Evolutionary conservation across 73 alveolate species (phyloP).

Genomic region (Blepharisma japonicum): DNA sequence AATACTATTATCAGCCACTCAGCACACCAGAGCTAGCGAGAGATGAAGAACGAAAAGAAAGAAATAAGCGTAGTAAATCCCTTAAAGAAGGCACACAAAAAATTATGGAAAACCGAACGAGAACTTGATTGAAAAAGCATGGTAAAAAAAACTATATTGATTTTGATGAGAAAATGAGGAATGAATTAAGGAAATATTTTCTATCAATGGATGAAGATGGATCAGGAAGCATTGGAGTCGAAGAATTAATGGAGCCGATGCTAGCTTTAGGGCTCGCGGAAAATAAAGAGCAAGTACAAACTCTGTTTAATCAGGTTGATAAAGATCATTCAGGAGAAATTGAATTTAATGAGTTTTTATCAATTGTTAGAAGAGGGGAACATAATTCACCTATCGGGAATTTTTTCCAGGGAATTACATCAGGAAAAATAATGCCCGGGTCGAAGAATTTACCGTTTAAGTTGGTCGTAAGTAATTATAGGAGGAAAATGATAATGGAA

Average conservation of each 20-base stretch:
- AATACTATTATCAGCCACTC: too few relatives aligned
- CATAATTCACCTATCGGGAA: conserved; percentile 61
- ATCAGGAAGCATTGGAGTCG: conserved; percentile 80
- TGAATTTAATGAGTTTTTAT: conserved; percentile 82
- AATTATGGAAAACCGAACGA: conserved; percentile 34
- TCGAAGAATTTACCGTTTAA: conserved; percentile 51
- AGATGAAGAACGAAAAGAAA: too few relatives aligned
- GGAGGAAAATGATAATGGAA: conserved; percentile 52
- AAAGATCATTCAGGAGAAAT: conserved; percentile 84
- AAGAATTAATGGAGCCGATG: conserved; percentile 89
- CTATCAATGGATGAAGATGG: conserved; percentile 81
- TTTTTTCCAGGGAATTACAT: conserved; percentile 67
- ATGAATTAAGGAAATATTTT: conserved; percentile 68
- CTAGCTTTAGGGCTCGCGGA: conserved; percentile 94
- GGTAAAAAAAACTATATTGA: conserved; percentile 74
- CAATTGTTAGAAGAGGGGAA: conserved; percentile 76
- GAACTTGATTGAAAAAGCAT: conserved; percentile 67
- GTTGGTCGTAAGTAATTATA: conserved; percentile 41
- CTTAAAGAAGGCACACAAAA: too few relatives aligned
- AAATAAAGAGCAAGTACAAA: conserved; percentile 83
- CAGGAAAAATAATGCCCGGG: conserved; percentile 39
- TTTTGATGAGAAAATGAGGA: conserved; percentile 78
- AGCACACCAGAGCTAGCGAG: too few relatives aligned
- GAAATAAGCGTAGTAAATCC: too few relatives aligned
- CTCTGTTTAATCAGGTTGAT: conserved; percentile 75